phyloP scores from a whole-genome alignment of 202 grass and related monocot genomes.

The Carex arenaria region DNA sequence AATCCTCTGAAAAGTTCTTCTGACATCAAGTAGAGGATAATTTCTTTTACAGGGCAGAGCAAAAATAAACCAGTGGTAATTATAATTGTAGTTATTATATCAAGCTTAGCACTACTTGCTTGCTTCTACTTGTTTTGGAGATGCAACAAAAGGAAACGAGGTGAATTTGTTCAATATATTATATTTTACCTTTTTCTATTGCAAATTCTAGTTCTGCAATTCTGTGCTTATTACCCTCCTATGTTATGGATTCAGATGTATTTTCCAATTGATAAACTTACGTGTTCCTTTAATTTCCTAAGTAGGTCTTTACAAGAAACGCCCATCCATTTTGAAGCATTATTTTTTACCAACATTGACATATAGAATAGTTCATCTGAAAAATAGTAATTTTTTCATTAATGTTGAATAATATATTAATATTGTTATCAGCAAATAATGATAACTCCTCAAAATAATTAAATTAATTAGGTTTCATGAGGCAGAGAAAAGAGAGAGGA shows the following conservation, averaged over 20 bases:
- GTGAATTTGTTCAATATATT: background rate
- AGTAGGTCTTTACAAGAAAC: background rate
- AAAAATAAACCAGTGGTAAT: slow-evolving; percentile 1
- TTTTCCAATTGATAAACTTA: background rate
- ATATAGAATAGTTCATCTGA: background rate
- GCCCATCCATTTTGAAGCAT: background rate
- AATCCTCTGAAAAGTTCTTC: background rate
- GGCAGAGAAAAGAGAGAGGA: background rate
- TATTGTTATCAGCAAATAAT: background rate
- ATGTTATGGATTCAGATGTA: background rate
- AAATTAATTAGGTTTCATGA: background rate
- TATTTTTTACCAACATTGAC: background rate
- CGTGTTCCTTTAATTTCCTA: background rate
- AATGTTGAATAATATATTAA: background rate
- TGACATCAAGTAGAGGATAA: background rate
- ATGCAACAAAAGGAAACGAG: slow-evolving; percentile 25
- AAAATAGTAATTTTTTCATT: background rate
- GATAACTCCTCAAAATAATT: background rate
- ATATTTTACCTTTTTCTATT: background rate
- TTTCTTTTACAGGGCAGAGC: background rate
- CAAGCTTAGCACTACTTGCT: slow-evolving; percentile 7
- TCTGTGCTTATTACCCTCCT: background rate
- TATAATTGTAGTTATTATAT: slow-evolving; percentile 24
- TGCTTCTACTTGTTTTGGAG: slow-evolving; percentile 30
- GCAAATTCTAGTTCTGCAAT: background rate